Base-by-base conservation (phyloP, 805 yeast species). In the Wickerhamomyces tratensis region DNA sequence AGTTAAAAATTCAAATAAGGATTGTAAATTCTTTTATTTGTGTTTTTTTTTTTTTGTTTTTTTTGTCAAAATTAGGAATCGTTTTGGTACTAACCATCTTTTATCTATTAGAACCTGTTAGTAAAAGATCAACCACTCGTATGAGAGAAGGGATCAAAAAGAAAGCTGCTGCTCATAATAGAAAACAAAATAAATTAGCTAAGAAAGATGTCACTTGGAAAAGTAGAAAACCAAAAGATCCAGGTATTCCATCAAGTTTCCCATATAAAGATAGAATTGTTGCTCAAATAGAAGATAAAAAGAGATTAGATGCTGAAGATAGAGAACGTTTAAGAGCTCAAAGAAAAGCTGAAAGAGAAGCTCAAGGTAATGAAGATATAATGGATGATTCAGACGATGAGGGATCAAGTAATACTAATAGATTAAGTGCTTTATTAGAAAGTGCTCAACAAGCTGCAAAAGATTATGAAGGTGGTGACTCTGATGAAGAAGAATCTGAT, bases 141-240 rank as follows among this genome's bases (percentile, higher is more conserved):
- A 78, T 89, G 86, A 79, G 88, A 58, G 96, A 89, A 63, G 98
- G 98, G 49, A 88, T 93, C 61, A 84, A 86, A 70, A 93, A 88
- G 77, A 93, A 93, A 67, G 89, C 95, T 4, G 76, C 91, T 36
- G 96, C 98, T 7, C 91, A 89, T 54, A 75, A 82, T 49, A 79
- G 94, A 64, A 93, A 93, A 60, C 83, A 85, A 61, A 76, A 72
- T 54, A 93, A 93, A 67, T 50, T 61, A 26, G 75, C 95, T 15
- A 93, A 93, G 73, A 88, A 77, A 59, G 97, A 91, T 62, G 78
- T 77, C 5, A 93, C 98, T 13, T 93, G 98, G 98, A 87, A 77
- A 61, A 85, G 96, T 14, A 79, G 80, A 56, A 65, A 67, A 44
- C 78, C 77, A 56, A 91, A 86, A 65, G 97, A 89, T 61, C 89